Evolutionary conservation across 2,329 filamentous ascomycete species (phyloP).

Genomic region (Akanthomyces lecanii): DNA sequence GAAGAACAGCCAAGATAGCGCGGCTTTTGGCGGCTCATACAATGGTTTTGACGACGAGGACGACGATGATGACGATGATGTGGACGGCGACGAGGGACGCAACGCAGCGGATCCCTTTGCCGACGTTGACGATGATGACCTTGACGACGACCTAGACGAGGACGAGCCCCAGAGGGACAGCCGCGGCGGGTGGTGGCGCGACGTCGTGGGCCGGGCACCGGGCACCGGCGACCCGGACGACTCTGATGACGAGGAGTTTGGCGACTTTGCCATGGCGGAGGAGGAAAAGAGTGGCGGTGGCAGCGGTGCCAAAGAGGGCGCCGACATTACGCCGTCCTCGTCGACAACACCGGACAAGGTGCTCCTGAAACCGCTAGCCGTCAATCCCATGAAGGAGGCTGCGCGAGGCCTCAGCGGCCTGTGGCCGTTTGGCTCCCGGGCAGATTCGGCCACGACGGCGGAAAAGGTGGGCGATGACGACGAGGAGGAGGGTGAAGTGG

Average conservation of each 20-base stretch:
- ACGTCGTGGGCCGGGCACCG: slow-evolving; percentile 34
- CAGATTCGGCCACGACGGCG: slow-evolving; percentile 30
- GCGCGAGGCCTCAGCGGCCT: slow-evolving; percentile 47
- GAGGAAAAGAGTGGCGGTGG: slow-evolving; percentile 32
- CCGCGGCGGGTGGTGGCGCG: slow-evolving; percentile 48
- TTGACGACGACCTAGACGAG: slow-evolving; percentile 33
- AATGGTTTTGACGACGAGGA: slow-evolving; percentile 53
- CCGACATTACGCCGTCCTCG: background rate
- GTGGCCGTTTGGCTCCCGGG: slow-evolving; percentile 50
- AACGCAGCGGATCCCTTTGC: slow-evolving; percentile 42
- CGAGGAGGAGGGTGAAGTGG: slow-evolving; percentile 25
- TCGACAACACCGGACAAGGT: slow-evolving; percentile 33
- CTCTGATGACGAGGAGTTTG: slow-evolving; percentile 60
- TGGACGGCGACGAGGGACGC: slow-evolving; percentile 25
- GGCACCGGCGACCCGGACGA: slow-evolving; percentile 37
- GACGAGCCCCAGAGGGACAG: slow-evolving; percentile 27
- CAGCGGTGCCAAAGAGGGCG: background rate
- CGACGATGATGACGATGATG: slow-evolving; percentile 38
- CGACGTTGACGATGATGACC: slow-evolving; percentile 46
- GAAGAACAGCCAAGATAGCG: slow-evolving; percentile 52
- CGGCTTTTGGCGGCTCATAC: slow-evolving; percentile 40
- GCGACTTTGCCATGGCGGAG: slow-evolving; percentile 65
- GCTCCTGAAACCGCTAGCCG: slow-evolving; percentile 52
- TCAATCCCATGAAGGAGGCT: slow-evolving; percentile 45
- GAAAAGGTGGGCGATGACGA: slow-evolving; percentile 28